phyloP scores from a whole-genome alignment of 2,329 filamentous ascomycete genomes.

The Hysterium pulicare region DNA sequence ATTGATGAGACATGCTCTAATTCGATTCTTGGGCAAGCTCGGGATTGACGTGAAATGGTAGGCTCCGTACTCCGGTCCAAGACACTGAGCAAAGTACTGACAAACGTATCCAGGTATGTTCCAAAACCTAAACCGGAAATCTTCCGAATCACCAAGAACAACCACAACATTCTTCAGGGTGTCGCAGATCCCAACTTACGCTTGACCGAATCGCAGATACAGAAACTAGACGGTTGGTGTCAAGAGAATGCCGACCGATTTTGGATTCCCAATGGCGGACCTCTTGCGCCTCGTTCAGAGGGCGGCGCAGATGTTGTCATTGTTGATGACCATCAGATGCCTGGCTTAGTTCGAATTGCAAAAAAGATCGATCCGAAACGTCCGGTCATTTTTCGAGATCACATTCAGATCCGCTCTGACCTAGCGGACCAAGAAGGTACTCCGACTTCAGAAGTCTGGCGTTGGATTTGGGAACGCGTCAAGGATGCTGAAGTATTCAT shows the following conservation, averaged over 20 bases:
- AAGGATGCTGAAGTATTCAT: constrained; percentile 73
- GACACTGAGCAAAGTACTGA: too few species aligned
- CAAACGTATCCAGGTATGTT: constrained; percentile 61
- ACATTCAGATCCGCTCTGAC: constrained; percentile 79
- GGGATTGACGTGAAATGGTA: constrained; percentile 73
- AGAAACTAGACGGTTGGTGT: constrained; percentile 68
- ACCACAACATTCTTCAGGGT: constrained; percentile 85
- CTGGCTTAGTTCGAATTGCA: constrained; percentile 70
- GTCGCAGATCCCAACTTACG: constrained; percentile 64
- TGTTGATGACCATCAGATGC: constrained; percentile 84
- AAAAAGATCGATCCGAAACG: constrained; percentile 68
- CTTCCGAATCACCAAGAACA: constrained; percentile 80
- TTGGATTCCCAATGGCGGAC: constrained; percentile 68
- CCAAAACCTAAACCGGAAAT: constrained; percentile 76
- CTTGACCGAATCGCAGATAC: constrained; percentile 61
- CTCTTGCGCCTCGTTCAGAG: constrained; percentile 60
- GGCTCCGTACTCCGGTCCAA: too few species aligned
- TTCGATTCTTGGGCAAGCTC: constrained; percentile 65
- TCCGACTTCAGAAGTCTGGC: constrained; percentile 71
- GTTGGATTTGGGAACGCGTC: constrained; percentile 70
- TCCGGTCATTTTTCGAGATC: constrained; percentile 75
- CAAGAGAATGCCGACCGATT: constrained; percentile 69
- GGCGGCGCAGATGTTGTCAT: constrained; percentile 75
- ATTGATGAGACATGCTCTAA: constrained; percentile 74
- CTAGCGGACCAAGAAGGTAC: constrained; percentile 60